Conservation (phyloP, 495 filamentous ascomycete genomes). For the Neurospora sp. region DNA sequence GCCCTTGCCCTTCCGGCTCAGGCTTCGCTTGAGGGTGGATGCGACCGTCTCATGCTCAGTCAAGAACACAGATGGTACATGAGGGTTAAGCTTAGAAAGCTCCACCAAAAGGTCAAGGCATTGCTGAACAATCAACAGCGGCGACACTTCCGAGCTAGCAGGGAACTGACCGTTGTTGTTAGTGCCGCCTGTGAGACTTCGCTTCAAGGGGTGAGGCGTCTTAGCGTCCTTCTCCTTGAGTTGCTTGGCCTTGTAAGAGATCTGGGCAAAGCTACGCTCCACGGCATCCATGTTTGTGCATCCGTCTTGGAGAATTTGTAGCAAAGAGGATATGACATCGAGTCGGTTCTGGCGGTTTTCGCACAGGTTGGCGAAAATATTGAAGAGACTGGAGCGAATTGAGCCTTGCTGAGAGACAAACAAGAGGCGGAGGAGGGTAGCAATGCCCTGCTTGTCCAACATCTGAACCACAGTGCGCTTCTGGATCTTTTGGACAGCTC, state of each 20-base stretch:
- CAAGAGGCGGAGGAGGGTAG: slow-evolving; percentile 90
- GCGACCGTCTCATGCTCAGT: slow-evolving; percentile 81
- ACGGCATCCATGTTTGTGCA: slow-evolving; percentile 87
- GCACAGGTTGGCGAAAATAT: slow-evolving; percentile 78
- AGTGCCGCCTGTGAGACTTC: slow-evolving; percentile 39
- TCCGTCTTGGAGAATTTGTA: slow-evolving; percentile 94
- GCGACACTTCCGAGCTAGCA: slow-evolving; percentile 69
- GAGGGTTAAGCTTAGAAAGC: slow-evolving; percentile 66
- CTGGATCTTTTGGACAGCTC: slow-evolving; percentile 46
- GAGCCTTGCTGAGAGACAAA: slow-evolving; percentile 85
- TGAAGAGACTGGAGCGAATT: slow-evolving; percentile 64
- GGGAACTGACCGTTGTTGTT: slow-evolving; percentile 34
- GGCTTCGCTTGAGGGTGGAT: slow-evolving; percentile 60
- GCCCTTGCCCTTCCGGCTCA: slow-evolving; percentile 76
- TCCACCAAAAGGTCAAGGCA: slow-evolving; percentile 74
- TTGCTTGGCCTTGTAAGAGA: slow-evolving; percentile 85
- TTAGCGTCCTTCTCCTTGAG: slow-evolving; percentile 55
- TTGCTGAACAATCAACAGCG: slow-evolving; percentile 90
- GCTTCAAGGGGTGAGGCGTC: slow-evolving; percentile 68
- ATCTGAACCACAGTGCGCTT: slow-evolving; percentile 82
- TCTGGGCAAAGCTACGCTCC: slow-evolving; percentile 85
- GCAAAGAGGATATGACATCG: slow-evolving; percentile 86
- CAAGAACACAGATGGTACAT: slow-evolving; percentile 86
- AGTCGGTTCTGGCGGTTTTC: slow-evolving; percentile 89
- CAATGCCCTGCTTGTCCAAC: slow-evolving; percentile 91